Evolutionary conservation across 805 yeast genomes (phyloP).

Genomic region (Sungouiella thailandica): DNA sequence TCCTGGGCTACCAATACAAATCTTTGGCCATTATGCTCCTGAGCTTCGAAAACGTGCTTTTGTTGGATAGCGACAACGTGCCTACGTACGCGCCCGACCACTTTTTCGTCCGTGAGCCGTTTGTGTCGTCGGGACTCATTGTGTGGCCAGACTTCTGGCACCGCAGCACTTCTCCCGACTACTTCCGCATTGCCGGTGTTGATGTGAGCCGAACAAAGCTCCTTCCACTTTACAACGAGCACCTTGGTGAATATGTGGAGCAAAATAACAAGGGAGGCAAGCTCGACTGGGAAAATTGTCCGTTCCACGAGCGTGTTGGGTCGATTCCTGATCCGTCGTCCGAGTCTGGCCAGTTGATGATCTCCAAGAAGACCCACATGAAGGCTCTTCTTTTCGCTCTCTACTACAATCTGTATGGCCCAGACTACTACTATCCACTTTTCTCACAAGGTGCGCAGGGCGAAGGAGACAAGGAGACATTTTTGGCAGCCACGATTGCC

Average conservation of each 20-base stretch:
- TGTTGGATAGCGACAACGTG: constrained; percentile 73
- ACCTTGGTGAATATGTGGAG: constrained; percentile 8
- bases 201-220: constrained; percentile 21
- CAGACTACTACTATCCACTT: constrained; percentile 36
- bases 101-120: constrained; percentile 55
- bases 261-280: constrained; percentile 7
- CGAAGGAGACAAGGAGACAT: constrained; percentile 82
- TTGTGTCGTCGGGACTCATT: constrained; percentile 47
- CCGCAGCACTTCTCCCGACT: constrained; percentile 71
- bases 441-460: constrained; percentile 50
- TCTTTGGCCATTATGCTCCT: constrained; percentile 36
- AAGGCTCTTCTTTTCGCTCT: constrained; percentile 53
- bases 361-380: constrained; percentile 55
- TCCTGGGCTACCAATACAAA: constrained; percentile 41
- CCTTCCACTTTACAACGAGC: constrained; percentile 31
- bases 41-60: constrained; percentile 63
- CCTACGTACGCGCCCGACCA: constrained; percentile 63
- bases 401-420: constrained; percentile 58
- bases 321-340: constrained; percentile 66
- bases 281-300: constrained; percentile 18
- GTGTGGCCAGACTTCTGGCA: constrained; percentile 91
- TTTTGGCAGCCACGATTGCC: constrained; percentile 61
- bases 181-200: constrained; percentile 63
- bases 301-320: constrained; percentile 62
- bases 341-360: constrained; percentile 63